phyloP scores from a whole-genome alignment of 2,329 filamentous ascomycete genomes.

The Eutypella sp. region DNA sequence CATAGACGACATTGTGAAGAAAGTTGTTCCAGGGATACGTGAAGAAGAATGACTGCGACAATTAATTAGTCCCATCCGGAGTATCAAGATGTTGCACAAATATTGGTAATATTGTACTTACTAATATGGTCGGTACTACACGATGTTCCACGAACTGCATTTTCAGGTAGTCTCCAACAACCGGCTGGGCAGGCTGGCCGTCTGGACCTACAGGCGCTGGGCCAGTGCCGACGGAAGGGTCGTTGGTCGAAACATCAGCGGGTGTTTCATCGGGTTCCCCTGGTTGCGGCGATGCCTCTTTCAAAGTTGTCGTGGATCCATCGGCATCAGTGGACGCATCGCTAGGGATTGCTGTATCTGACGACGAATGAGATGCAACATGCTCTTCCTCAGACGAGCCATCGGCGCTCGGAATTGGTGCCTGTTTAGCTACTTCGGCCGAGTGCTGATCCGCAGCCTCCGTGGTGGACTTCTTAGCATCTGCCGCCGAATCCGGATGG shows the following conservation, averaged over 20 bases:
- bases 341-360: neutral
- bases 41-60: slow-evolving; percentile 85
- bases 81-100: too few relatives aligned
- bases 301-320: slow-evolving; percentile 1
- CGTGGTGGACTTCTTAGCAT: neutral
- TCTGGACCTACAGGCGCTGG: slow-evolving; percentile 8
- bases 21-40: slow-evolving; percentile 99
- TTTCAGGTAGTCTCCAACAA: slow-evolving; percentile 92
- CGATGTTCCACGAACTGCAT: slow-evolving; percentile 93
- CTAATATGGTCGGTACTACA: slow-evolving; percentile 92
- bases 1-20: slow-evolving; percentile 97
- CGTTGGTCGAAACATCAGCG: slow-evolving; percentile 16
- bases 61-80: too few relatives aligned
- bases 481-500: neutral
- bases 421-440: neutral
- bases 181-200: slow-evolving; percentile 47
- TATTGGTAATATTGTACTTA: slow-evolving; percentile 42
- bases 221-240: slow-evolving; percentile 23
- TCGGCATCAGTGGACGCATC: neutral
- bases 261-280: slow-evolving; percentile 2
- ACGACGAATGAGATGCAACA: neutral
- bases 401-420: neutral
- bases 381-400: neutral
- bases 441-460: neutral
- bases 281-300: slow-evolving; percentile 2